Evolutionary conservation across 2,329 filamentous ascomycete genomes (phyloP).

Genomic region (Didymella keratinophila): DNA sequence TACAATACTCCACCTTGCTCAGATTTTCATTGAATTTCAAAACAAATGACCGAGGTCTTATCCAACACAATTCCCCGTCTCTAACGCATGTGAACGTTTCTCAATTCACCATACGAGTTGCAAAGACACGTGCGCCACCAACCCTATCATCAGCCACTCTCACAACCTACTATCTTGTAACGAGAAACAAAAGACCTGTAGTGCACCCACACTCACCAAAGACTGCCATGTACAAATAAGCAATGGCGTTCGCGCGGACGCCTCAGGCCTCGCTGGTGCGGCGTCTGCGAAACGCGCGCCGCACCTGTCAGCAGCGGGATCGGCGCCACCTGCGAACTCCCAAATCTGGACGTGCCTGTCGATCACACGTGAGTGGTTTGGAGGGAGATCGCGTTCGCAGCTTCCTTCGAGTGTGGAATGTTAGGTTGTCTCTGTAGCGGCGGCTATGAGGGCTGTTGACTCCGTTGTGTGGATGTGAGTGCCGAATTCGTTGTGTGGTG

Average conservation of each 20-base stretch:
- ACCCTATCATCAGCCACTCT: too few species aligned
- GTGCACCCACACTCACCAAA: constrained; percentile 6
- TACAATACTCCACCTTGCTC: neutral
- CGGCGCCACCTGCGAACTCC: constrained; percentile 2
- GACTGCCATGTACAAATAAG: neutral
- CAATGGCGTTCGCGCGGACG: neutral
- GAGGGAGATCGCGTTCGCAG: neutral
- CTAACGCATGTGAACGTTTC: neutral
- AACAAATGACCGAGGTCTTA: neutral
- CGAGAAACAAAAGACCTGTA: neutral
- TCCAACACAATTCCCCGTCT: neutral
- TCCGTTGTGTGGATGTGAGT: too few species aligned
- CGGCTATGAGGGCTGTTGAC: neutral
- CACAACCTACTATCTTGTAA: neutral
- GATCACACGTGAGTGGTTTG: neutral
- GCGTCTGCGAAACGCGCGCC: constrained; percentile 12
- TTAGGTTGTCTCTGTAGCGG: neutral
- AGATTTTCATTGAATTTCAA: neutral
- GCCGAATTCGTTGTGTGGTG: neutral
- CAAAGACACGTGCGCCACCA: too few species aligned
- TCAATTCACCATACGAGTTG: neutral
- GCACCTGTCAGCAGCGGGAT: constrained; percentile 9
- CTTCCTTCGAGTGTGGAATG: neutral
- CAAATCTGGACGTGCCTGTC: constrained; percentile 1
- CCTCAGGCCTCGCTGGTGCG: constrained; percentile 17